Evolutionary conservation across 495 filamentous ascomycete genomes (phyloP), one percentile per base, ranked within the genome.

Genomic region (Jackrogersella minutella): DNA sequence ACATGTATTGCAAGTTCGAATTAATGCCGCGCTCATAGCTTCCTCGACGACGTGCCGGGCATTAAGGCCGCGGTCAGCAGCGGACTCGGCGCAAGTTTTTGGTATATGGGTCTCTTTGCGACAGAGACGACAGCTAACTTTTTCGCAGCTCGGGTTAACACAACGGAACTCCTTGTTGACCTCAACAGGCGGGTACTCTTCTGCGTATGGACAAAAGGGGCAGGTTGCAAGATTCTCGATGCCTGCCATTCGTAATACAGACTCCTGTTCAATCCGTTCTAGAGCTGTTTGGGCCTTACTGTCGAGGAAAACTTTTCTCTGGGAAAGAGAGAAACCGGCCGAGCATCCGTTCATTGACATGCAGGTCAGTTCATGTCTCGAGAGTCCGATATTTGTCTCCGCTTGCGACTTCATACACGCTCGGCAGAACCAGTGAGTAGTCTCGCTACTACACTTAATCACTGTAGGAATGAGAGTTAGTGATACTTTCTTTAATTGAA

Each of bases 141-240:
- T 80, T 61, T 81, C 79, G 68, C 93, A 97, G 4, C 84, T 81
- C 0, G 85, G 81, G 51, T 87, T 89, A 13, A 82, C 74, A 73
- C 93, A 97, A 4, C 81, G 78, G 55, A 97, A 96, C 68, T 93
- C 90, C 55, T 82, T 87, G 76, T 95, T 85, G 9, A 84, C 78
- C n/a, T 90, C 86, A 8, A 87, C 74, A 0, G 93, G 88, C 2
- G 77, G 77, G 62, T 84, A 89, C 22, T 91, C 88, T 9, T 86
- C 91, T 36, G 90, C 91, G 76, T 86, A 96, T 22, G 89, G 86
- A 74, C 93, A 97, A 73, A 93, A 94, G 1, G 93, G 92, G 64
- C 93, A 97, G 5, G 76, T 83, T 55, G 81, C 87, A 37, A 92
- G 84, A 39, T 85, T 84, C 26, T 90, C 84, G 44, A 92, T 82